Evolutionary conservation across 179 eudicot species (phyloP).

Genomic region (Heliamphora pulchella): DNA sequence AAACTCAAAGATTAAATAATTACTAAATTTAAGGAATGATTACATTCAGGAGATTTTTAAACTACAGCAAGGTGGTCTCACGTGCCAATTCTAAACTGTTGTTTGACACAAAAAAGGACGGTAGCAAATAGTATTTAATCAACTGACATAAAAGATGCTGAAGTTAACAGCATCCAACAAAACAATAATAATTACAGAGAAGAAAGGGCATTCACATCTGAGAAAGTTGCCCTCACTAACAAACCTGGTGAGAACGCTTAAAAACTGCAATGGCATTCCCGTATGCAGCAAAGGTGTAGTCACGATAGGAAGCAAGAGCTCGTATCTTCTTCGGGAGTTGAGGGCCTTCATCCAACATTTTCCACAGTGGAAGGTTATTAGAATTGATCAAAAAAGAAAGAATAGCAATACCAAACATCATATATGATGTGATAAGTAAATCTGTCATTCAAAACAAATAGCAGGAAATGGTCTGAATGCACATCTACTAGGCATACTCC

Average conservation of each 20-base stretch:
- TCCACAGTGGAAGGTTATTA: background rate
- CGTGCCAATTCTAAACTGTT: background rate
- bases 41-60: background rate
- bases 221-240: background rate
- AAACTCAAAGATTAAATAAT: background rate
- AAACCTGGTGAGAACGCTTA: slow-evolving; percentile 93
- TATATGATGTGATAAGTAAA: background rate
- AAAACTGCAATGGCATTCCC: slow-evolving; percentile 77
- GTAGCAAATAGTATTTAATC: background rate
- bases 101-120: background rate
- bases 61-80: background rate
- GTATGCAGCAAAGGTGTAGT: slow-evolving; percentile 94
- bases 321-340: slow-evolving; percentile 91
- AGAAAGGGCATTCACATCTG: background rate
- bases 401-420: background rate
- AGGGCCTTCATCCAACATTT: slow-evolving; percentile 51
- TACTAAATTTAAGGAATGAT: background rate
- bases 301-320: slow-evolving; percentile 90
- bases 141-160: slow-evolving; percentile 1
- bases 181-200: background rate
- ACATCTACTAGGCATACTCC: background rate
- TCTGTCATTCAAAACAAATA: background rate
- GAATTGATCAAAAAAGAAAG: background rate
- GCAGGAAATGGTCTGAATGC: background rate
- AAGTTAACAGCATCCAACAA: slow-evolving; percentile 1